phyloP scores from a whole-genome alignment of 2,329 filamentous ascomycete genomes.

The Monosporascus sp. region DNA sequence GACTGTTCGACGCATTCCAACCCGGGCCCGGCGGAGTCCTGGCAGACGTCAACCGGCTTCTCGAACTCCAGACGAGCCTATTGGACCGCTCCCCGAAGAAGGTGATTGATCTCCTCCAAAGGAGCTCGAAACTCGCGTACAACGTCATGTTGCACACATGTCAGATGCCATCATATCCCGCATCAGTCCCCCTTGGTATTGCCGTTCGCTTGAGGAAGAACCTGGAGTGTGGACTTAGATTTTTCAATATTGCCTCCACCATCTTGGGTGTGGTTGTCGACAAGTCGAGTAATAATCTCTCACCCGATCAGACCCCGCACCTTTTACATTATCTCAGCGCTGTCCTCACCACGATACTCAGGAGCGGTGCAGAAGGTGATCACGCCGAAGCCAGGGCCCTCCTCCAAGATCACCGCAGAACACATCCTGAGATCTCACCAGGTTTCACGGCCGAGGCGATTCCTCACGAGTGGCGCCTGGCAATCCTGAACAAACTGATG shows the following conservation, averaged over 20 bases:
- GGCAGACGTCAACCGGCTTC: slow-evolving; percentile 35
- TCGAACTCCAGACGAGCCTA: slow-evolving; percentile 33
- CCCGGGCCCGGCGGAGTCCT: slow-evolving; percentile 35
- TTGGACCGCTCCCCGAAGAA: slow-evolving; percentile 40
- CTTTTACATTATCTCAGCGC: slow-evolving; percentile 37
- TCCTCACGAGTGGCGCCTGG: slow-evolving; percentile 63
- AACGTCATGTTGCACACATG: slow-evolving; percentile 25
- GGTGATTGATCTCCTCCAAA: slow-evolving; percentile 37
- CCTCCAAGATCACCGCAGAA: slow-evolving; percentile 26
- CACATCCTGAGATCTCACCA: slow-evolving; percentile 31
- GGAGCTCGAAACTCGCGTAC: slow-evolving; percentile 24
- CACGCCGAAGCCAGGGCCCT: slow-evolving; percentile 29
- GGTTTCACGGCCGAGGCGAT: slow-evolving; percentile 44
- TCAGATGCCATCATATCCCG: slow-evolving; percentile 13
- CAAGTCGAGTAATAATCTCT: slow-evolving; percentile 48
- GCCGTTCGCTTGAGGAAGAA: slow-evolving; percentile 26
- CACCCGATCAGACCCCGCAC: slow-evolving; percentile 35
- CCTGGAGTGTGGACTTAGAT: slow-evolving; percentile 34
- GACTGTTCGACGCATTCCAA: slow-evolving; percentile 39
- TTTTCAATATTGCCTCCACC: slow-evolving; percentile 37
- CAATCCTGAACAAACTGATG: slow-evolving; percentile 64
- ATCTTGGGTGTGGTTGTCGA: slow-evolving; percentile 44
- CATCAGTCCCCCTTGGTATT: slow-evolving; percentile 6
- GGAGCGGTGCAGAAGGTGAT: slow-evolving; percentile 31
- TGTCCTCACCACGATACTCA: slow-evolving; percentile 29